A percentile compares a stretch with the other conserved stretches of the same genome.
These are phyloP conservation scores for Cladorrhinum samala DNA, from an alignment of 495 filamentous ascomycete species.

Conservation along the genomic window DNA sequence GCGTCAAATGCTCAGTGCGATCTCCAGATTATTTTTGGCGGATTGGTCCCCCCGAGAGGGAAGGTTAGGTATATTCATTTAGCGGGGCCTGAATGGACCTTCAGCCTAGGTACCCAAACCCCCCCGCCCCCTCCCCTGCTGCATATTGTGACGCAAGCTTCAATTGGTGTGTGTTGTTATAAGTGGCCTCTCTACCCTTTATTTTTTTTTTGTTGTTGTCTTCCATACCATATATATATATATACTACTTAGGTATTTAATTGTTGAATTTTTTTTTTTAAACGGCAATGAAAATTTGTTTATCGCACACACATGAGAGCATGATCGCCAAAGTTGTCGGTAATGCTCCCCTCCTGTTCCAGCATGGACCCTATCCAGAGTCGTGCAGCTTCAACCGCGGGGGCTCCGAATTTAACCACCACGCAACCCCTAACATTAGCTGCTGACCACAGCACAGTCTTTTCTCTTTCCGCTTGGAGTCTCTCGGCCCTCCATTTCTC, in stretches of 20 bases:
- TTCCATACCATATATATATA: background rate
- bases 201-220: background rate
- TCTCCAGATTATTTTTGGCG: conserved; percentile 31
- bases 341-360: conserved; percentile 43
- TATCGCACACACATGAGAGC: conserved; percentile 46
- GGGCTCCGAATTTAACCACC: conserved; percentile 73
- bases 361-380: conserved; percentile 49
- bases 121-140: background rate
- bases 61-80: no score
- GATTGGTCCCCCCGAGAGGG: no score
- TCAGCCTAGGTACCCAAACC: background rate
- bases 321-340: conserved; percentile 43
- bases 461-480: conserved; percentile 47
- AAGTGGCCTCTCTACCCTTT: background rate
- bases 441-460: conserved; percentile 76
- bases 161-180: no score
- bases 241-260: background rate
- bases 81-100: conserved; percentile 4
- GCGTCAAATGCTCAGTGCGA: conserved; percentile 20
- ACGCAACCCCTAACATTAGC: conserved; percentile 76
- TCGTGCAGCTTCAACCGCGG: conserved; percentile 45
- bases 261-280: background rate
- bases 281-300: no score
- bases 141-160: background rate
- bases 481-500: conserved; percentile 40